Percentiles rank a stretch among this genome's conserved stretches.
Conservation (phyloP, 2,329 filamentous ascomycete species). For the Scedosporium boydii region DNA sequence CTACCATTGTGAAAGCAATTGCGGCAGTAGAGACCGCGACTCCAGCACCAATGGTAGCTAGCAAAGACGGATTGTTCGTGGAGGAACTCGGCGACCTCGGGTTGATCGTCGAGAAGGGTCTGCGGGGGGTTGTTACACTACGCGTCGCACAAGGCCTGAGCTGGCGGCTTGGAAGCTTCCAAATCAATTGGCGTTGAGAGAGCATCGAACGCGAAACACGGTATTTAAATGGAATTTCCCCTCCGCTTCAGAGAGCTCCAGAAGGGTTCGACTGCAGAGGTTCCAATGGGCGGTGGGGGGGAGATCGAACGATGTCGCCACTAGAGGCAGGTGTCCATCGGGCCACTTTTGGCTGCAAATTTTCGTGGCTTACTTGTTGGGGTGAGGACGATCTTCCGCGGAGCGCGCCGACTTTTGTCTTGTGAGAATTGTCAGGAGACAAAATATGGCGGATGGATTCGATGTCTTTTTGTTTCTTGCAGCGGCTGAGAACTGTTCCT, state of each 20-base stretch:
- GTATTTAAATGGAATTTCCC: background rate
- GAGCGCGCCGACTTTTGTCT: background rate
- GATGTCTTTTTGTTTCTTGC: background rate
- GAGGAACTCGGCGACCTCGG: background rate
- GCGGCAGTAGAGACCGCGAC: background rate
- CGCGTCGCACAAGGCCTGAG: background rate
- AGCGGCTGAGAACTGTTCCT: background rate
- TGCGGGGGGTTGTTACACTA: background rate
- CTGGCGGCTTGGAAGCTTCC: background rate
- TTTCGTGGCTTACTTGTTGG: background rate
- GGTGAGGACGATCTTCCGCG: background rate
- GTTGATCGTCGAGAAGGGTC: constrained; percentile 2
- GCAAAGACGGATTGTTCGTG: background rate
- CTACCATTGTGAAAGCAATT: constrained; percentile 4
- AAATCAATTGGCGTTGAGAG: background rate
- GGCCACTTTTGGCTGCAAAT: background rate
- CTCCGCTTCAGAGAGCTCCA: background rate
- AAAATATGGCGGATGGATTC: too few relatives aligned
- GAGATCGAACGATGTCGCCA: background rate
- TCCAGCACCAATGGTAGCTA: background rate
- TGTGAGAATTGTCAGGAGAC: too few relatives aligned
- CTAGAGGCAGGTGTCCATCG: background rate
- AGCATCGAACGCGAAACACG: background rate
- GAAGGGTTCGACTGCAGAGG: background rate
- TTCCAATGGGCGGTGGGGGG: background rate